Evolutionary conservation across 495 filamentous ascomycete genomes (phyloP).

Genomic region (Darksidea phi): DNA sequence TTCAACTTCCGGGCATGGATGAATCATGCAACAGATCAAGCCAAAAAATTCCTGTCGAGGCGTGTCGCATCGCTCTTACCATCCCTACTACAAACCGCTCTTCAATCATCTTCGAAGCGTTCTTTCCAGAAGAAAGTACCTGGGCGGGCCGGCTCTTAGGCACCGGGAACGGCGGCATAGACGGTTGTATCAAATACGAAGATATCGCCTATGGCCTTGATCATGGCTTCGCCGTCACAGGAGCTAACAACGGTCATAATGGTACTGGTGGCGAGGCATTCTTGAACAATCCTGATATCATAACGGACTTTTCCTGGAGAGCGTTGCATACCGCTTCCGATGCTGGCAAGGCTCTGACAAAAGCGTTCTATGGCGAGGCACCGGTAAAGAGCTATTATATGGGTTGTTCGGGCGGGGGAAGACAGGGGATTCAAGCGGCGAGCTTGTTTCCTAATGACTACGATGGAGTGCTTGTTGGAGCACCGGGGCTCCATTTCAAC

Average conservation of each 20-base stretch:
- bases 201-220: conserved; percentile 39
- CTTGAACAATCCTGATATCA: conserved; percentile 51
- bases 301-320: conserved; percentile 52
- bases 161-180: conserved; percentile 59
- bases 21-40: background rate
- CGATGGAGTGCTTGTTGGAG: conserved; percentile 47
- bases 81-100: conserved; percentile 2
- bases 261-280: conserved; percentile 54
- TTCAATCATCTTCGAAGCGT: background rate
- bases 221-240: conserved; percentile 56
- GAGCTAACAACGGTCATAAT: conserved; percentile 59
- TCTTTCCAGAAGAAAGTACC: background rate
- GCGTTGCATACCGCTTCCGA: conserved; percentile 45
- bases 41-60: background rate
- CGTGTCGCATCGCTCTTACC: conserved; percentile 11
- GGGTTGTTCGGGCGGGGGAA: conserved; percentile 58
- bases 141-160: conserved; percentile 55
- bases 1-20: conserved; percentile 8
- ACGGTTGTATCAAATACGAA: conserved; percentile 50
- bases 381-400: conserved; percentile 53
- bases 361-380: conserved; percentile 49
- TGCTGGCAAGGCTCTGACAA: conserved; percentile 49
- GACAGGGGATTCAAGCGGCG: conserved; percentile 52
- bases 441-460: conserved; percentile 53
- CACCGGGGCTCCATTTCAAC: conserved; percentile 46